These are phyloP conservation scores for Diaporthe longicolla DNA, from an alignment of 2,329 filamentous ascomycete species.

Conservation along the genomic window DNA sequence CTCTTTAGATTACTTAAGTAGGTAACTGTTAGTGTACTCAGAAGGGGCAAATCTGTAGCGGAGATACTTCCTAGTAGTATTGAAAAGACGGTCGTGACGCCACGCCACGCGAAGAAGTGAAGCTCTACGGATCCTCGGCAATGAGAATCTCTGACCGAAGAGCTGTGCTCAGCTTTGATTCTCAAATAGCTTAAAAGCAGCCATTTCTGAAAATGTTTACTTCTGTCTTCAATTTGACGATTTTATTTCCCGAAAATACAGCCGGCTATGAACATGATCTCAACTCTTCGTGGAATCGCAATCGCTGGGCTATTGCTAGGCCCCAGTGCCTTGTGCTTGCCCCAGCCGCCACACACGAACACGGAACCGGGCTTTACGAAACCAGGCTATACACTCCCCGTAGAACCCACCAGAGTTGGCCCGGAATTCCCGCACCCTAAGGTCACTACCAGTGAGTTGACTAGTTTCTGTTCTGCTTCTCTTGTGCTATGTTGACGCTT, in stretches of 20 bases:
- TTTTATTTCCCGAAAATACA: too few species aligned
- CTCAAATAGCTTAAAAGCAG: not conserved
- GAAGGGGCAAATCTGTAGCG: not conserved
- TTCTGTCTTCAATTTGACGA: not conserved
- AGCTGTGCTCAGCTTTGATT: not conserved
- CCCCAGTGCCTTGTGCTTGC: conserved; percentile 1
- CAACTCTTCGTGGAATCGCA: not conserved
- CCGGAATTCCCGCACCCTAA: not conserved
- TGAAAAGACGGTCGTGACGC: too few species aligned
- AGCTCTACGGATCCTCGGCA: not conserved
- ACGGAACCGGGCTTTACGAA: too few species aligned
- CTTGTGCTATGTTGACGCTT: not conserved
- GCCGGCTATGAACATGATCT: not conserved
- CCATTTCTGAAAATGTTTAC: not conserved
- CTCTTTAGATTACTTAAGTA: not conserved
- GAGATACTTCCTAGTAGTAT: not conserved
- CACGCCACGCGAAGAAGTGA: too few species aligned
- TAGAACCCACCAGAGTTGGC: not conserved
- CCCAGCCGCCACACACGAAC: not conserved
- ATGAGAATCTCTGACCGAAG: not conserved
- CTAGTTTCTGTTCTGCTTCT: too few species aligned
- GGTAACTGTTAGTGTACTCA: not conserved
- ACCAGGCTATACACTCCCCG: too few species aligned
- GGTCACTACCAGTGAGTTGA: not conserved
- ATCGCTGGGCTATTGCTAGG: not conserved